Evolutionary conservation across 345 rosid genomes (phyloP).

Genomic region (Brassica napus): Da-Ae NC_063436.1:3264501-3265000

Average conservation of each 20-base stretch:
- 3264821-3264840: conserved; percentile 34
- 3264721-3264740: conserved; percentile 18
- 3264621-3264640: not conserved
- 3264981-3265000: conserved; percentile 12
- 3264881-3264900: conserved; percentile 11
- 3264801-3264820: conserved; percentile 38
- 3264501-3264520: not conserved
- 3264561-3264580: conserved; percentile 1
- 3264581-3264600: not conserved
- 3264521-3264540: conserved; percentile 18
- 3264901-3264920: too few relatives aligned
- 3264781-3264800: conserved; percentile 23
- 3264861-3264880: conserved; percentile 28
- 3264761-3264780: conserved; percentile 9
- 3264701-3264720: not conserved
- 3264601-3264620: not conserved
- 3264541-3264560: not conserved
- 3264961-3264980: conserved; percentile 33
- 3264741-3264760: conserved; percentile 6
- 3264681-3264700: not conserved
- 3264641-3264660: conserved; percentile 12
- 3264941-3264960: not conserved
- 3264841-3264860: conserved; percentile 16
- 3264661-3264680: not conserved
- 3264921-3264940: not conserved